Base-by-base conservation (phyloP, 495 filamentous ascomycete genomes). In the Aspergillus baeticus region DNA sequence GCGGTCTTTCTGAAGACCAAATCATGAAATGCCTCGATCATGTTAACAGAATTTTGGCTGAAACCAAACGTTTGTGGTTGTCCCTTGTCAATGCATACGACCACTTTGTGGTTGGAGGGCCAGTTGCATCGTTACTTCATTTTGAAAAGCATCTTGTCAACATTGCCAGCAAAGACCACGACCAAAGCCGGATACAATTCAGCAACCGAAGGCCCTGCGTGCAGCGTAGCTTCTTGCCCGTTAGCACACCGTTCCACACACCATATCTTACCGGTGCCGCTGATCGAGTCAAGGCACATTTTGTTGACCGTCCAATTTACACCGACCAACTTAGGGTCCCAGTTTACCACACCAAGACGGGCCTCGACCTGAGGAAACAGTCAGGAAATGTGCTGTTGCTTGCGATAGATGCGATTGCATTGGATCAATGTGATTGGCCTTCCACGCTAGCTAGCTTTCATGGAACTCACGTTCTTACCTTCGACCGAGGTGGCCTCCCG, bases 171-270 rank as follows among this genome's bases (percentile, higher is more conserved):
- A 10, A 49, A 31, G 54, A 51, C 6, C 26, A 42, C 48, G 66
- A 63, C 18, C 60, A 65, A 33, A 52, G 11, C 44, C 63, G 63
- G 15, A 50, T 65, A 10, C 62, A 66, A 2, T 62, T 59, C 49
- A 60, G 59, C 34, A 48, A 55, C 15, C 57, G 66, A 37, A 63
- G 60, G 29, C 57, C 60, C 0, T 41, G 13, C 11, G 38, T 72
- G 4, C 57, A 61, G 4, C 34, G 58, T 31, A 41, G 46, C 5
- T 72, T 71, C 21, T 52, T 75, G 1, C 63, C 68, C 0, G 66
- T 71, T 29, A 70, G 55, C 31, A 64, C 65, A 10, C 63, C 72
- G 5, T 75, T 75, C 42, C 72, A 75, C 48, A 70, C 66, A 2
- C 57, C 55, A 13, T 69, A 72, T 37, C 68, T 74, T 5, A 36